A percentile compares a stretch with the other conserved stretches of the same genome.
These are phyloP conservation scores for Globisporangium abappressorium DNA, from an alignment of 352 stramenopile species.

Conservation along the genomic window DNA sequence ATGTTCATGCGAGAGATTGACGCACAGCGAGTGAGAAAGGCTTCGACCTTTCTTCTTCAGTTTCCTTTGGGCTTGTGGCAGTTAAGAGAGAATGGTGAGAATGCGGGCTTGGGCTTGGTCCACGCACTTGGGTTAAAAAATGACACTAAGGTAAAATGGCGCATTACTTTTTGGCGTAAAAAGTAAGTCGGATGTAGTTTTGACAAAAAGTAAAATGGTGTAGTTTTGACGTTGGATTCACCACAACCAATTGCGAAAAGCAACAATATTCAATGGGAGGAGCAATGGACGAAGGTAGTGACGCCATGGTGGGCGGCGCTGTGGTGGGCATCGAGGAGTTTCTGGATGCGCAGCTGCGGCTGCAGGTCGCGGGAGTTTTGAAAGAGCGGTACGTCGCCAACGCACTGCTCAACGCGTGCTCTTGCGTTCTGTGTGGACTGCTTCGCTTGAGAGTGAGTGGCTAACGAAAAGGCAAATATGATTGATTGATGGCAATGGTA, in stretches of 20 bases:
- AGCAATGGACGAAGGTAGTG: background rate
- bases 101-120: no score
- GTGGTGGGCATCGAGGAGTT: conserved; percentile 53
- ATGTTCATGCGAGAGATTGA: conserved; percentile 12
- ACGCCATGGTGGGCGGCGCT: conserved; percentile 2
- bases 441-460: background rate
- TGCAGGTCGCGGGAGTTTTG: conserved; percentile 28
- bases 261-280: conserved; percentile 1
- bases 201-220: no score
- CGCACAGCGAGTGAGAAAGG: background rate
- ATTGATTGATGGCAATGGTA: conserved; percentile 4
- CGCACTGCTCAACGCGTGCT: background rate
- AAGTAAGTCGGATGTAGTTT: no score
- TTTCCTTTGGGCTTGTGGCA: background rate
- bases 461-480: background rate
- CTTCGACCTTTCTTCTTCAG: background rate
- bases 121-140: no score
- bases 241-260: background rate
- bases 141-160: no score
- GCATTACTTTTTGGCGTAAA: no score
- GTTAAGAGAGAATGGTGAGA: background rate
- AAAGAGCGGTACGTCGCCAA: conserved; percentile 42
- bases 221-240: no score
- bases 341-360: conserved; percentile 18
- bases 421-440: no score